Percentiles rank a stretch among this genome's conserved stretches.
phyloP scores from a whole-genome alignment of 495 filamentous ascomycete genomes.

The Podospora pseudoanserina region DNA sequence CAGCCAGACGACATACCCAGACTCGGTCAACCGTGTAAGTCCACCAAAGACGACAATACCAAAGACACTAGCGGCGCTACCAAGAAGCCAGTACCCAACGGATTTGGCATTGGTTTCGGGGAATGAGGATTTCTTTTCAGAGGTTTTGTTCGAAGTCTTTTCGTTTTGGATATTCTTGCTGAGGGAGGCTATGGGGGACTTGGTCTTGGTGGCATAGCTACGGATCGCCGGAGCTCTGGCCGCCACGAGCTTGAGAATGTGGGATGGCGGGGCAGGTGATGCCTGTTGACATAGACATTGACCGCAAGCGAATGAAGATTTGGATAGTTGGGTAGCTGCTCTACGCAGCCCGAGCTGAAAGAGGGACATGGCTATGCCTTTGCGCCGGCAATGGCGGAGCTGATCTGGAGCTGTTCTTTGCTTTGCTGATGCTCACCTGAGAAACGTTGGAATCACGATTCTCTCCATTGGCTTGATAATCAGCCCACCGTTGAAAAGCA shows the following conservation, averaged over 20 bases:
- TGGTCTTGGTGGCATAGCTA: constrained; percentile 21
- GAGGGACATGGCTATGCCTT: constrained; percentile 40
- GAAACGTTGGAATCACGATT: constrained; percentile 9
- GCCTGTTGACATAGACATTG: constrained; percentile 54
- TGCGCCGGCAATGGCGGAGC: constrained; percentile 18
- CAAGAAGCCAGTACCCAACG: constrained; percentile 90
- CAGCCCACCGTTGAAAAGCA: constrained; percentile 17
- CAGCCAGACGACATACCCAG: constrained; percentile 61
- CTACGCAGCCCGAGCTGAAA: constrained; percentile 50
- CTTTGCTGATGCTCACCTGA: constrained; percentile 12
- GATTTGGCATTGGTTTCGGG: constrained; percentile 66
- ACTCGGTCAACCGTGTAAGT: constrained; percentile 89
- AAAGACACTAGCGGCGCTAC: constrained; percentile 87
- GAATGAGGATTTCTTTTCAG: constrained; percentile 47
- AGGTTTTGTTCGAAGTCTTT: not conserved
- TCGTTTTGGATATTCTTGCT: constrained; percentile 11
- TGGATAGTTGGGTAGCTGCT: constrained; percentile 51
- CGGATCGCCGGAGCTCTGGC: constrained; percentile 18
- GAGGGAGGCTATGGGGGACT: constrained; percentile 17
- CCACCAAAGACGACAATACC: constrained; percentile 96
- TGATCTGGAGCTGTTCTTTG: not conserved
- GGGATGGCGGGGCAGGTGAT: constrained; percentile 26
- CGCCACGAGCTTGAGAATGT: constrained; percentile 24
- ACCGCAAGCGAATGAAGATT: constrained; percentile 58
- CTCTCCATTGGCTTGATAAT: constrained; percentile 4